Evolutionary conservation across 257 asterid genomes (phyloP).

Genomic region (Rehmannia glutinosa): DNA sequence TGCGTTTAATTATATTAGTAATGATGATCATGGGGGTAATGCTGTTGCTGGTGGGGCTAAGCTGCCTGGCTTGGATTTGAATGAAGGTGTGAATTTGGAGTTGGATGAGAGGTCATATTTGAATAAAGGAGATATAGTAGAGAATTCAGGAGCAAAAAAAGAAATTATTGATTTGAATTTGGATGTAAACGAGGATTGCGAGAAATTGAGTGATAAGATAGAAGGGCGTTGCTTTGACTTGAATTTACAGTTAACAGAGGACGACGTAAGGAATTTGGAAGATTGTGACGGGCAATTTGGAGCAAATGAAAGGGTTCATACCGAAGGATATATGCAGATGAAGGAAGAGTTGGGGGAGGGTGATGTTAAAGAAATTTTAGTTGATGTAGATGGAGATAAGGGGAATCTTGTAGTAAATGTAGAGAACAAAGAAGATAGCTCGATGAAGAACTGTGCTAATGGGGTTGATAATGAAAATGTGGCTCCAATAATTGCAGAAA

Average conservation of each 20-base stretch:
- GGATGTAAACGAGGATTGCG: slow-evolving; percentile 48
- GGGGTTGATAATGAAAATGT: slow-evolving; percentile 30
- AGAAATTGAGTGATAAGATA: slow-evolving; percentile 24
- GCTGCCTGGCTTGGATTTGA: slow-evolving; percentile 52
- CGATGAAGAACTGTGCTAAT: slow-evolving; percentile 20
- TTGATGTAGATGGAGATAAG: slow-evolving; percentile 7
- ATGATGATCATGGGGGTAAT: slow-evolving; percentile 31
- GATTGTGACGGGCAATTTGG: slow-evolving; percentile 20
- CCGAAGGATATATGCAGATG: slow-evolving; percentile 21
- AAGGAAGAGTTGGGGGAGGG: slow-evolving; percentile 26
- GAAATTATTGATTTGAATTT: slow-evolving; percentile 70
- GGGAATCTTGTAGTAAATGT: slow-evolving; percentile 11
- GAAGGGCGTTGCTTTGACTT: slow-evolving; percentile 59
- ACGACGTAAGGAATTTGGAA: slow-evolving; percentile 40
- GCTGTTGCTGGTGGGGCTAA: slow-evolving; percentile 34
- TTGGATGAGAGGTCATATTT: slow-evolving; percentile 25
- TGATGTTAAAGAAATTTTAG: slow-evolving; percentile 18
- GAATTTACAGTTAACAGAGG: slow-evolving; percentile 64
- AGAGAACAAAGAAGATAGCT: slow-evolving; percentile 28
- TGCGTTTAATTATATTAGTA: slow-evolving; percentile 29
- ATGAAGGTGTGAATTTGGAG: slow-evolving; percentile 36
- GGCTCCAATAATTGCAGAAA: slow-evolving; percentile 26
- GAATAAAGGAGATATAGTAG: slow-evolving; percentile 15
- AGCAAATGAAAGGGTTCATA: slow-evolving; percentile 16
- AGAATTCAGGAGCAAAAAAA: slow-evolving; percentile 17